phyloP scores from a whole-genome alignment of 176 grass and related monocot genomes.

The Cenchrus americanus region DNA sequence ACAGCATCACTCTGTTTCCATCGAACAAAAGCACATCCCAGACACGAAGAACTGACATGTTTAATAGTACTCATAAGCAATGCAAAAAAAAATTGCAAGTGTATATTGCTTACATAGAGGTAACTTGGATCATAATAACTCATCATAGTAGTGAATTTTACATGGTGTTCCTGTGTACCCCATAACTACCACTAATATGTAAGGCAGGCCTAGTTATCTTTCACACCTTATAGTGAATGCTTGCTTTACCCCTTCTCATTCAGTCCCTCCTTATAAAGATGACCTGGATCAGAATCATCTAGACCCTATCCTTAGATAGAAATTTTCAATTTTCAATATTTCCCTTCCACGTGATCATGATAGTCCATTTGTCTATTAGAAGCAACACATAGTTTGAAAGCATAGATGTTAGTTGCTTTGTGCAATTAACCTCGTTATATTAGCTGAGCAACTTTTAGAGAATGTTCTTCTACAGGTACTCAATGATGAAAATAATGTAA shows the following conservation, averaged over 20 bases:
- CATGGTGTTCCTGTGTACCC: not conserved
- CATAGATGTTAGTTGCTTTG: conserved; percentile 4
- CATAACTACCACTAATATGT: conserved; percentile 6
- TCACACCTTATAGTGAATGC: not conserved
- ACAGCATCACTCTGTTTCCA: conserved; percentile 91
- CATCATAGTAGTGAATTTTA: conserved; percentile 23
- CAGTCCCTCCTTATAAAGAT: conserved; percentile 18
- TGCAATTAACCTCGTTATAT: conserved; percentile 15
- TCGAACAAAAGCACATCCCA: conserved; percentile 98
- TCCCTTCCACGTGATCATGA: conserved; percentile 2
- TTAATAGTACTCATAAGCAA: conserved; percentile 33
- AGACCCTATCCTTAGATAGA: not conserved
- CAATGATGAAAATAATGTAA: conserved; percentile 34
- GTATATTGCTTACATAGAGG: conserved; percentile 7
- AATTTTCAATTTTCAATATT: conserved; percentile 9
- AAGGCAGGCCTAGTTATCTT: conserved; percentile 35
- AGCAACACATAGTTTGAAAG: not conserved
- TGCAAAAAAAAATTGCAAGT: not conserved
- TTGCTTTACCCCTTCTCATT: conserved; percentile 9
- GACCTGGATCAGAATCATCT: not conserved
- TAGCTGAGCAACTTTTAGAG: conserved; percentile 21
- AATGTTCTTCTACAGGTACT: conserved; percentile 38
- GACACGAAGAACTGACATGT: conserved; percentile 91
- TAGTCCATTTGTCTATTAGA: conserved; percentile 7
- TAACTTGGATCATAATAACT: not conserved